Evolutionary conservation across 1,284 basidiomycete species (phyloP).

Genomic region (Papiliotrema terrestris): DNA sequence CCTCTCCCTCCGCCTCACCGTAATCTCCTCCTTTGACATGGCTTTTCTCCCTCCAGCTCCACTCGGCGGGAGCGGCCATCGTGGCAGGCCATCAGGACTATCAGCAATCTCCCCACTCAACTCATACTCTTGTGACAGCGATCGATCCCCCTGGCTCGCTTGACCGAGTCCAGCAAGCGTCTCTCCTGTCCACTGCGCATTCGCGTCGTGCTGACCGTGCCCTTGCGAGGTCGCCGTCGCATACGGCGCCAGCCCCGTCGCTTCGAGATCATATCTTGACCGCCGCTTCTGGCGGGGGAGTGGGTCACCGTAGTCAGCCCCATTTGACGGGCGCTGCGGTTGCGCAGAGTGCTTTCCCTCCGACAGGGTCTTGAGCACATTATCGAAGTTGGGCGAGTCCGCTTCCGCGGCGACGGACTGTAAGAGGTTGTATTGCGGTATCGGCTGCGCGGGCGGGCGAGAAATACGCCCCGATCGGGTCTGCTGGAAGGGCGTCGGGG

Average conservation of each 20-base stretch:
- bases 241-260: not conserved
- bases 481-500: conserved; percentile 9
- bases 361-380: not conserved
- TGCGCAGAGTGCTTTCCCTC: not conserved
- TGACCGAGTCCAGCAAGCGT: not conserved
- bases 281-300: not conserved
- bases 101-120: not conserved
- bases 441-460: conserved; percentile 10
- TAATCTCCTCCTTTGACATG: conserved; percentile 28
- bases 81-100: conserved; percentile 3
- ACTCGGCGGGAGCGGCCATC: conserved; percentile 18
- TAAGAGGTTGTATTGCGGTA: conserved; percentile 3
- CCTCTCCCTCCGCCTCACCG: conserved; percentile 22
- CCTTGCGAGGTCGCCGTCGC: not conserved
- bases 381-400: not conserved
- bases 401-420: conserved; percentile 2
- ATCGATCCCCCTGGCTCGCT: not conserved
- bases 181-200: not conserved
- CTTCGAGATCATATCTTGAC: not conserved
- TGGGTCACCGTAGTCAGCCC: not conserved
- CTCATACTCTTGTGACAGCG: not conserved
- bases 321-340: not conserved
- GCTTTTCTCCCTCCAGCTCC: conserved; percentile 23
- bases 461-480: conserved; percentile 16
- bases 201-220: not conserved